Base-by-base conservation (phyloP, 192 early-diverging fungal species). In the Gonapodya prolifera region DNA sequence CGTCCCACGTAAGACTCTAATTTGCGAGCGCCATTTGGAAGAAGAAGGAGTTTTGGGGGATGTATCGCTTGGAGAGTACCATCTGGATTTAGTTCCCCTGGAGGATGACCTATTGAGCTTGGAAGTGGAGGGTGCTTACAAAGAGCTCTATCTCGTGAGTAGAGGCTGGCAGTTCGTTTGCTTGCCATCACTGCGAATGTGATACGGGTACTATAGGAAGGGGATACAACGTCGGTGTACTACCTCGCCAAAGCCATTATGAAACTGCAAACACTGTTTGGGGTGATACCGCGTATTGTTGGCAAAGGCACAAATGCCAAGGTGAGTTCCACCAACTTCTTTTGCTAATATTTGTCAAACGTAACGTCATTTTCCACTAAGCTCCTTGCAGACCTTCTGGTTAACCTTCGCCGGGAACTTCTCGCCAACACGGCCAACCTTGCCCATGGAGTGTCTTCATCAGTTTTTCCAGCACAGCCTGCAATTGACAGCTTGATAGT, bases 21-120 rank as follows among this genome's bases (percentile, higher is more conserved):
- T 98, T 0, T 97, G 96, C 83, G 94, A 97, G 81, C 90, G 92
- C n/a, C 90, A 97, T 17, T 84, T 98, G 76, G 97, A 96, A 82
- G 95, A 98, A 75, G 91, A 92, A 30, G 95, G 94, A 30, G 94
- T 99, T 0, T 89, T 91, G 83, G 95, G 94, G 29, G 94, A 95
- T 73, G 82, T 98, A 13, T 87, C 87, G 0, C 83, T 98, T 77
- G 91, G 92, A 2, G 94, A 97, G 81, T 96, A 91, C 83, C 89
- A 92, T 61, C 82, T 99, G 84, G 96, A 99, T 77, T 83, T 94
- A 76, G 88, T 99, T 8, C 94, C 95, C 0, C 87, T 97, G 78
- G 97, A 97, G 78, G 89, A 91, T 70, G 95, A 99, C 80, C 76
- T 98, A 33, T 83, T 96, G 16, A 94, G 94, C 35, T 85, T 99